Base-by-base conservation (phyloP, 2,329 filamentous ascomycete genomes). In the Paraphoma chrysanthemicola region DNA sequence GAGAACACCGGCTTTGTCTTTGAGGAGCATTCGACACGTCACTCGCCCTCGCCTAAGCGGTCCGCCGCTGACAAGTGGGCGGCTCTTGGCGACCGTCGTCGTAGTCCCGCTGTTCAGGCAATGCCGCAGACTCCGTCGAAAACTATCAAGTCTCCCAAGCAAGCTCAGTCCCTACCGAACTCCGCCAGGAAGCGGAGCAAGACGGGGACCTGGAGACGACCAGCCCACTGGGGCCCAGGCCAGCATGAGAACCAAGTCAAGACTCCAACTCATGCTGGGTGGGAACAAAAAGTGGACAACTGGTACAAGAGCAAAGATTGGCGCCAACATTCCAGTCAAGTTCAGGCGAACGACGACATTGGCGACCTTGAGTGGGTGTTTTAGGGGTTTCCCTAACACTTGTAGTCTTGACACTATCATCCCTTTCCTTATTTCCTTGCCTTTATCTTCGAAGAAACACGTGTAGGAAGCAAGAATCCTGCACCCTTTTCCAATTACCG, bases 311-410 rank as follows among this genome's bases (percentile, higher is more conserved):
- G 77, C 62, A 79, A 78, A 67, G 81, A 83, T 66, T 83, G 81
- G 81, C 80, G 81, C 67, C 77, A 79, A 54, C 78, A 82, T 64
- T 73, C 72, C 57, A 64, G 64, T 51, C 59, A 64, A 31, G 56
- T 65, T 57, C 62, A 64, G 10, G 52, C 55, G 53, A 63, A 85
- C 71, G 88, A 90, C 72, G 89, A 90, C 80, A 85, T 91, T 77
- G 89, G 88, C 73, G 90, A 94, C 73, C 81, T 93, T 82, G 93
- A 96, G 87, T 96, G 94, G 89, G 92, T 97, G 93, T 83, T 92
- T 91, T 81, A 96, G 91, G 88, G 88, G 88, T 88, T 51, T 48
- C 75, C 82, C 86, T 63, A 51, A 77, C 85, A 87, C 77, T 83
- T 86, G 77, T 87, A 85, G 82, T 80, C 72, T 75, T 75, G 74